Percentiles rank a stretch among this genome's conserved stretches.
phyloP scores from a whole-genome alignment of 495 filamentous ascomycete species.

The Penicillium flavigenum region DNA sequence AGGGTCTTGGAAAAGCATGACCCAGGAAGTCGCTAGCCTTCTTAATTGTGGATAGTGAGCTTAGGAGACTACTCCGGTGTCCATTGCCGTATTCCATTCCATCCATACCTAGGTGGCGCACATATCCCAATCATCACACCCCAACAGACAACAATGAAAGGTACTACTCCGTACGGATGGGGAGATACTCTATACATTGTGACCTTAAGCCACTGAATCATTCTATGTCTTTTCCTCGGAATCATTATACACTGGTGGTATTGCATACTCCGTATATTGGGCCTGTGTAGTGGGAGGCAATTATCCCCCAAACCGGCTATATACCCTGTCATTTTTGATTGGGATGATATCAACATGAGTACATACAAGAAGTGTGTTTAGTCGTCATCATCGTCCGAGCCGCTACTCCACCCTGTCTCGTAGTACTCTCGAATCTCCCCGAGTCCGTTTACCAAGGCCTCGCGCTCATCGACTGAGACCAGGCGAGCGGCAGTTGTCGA shows the following conservation, averaged over 20 bases:
- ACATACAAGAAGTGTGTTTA: constrained; percentile 21
- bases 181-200: neutral
- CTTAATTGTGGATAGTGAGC: neutral
- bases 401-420: constrained; percentile 86
- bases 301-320: constrained; percentile 2
- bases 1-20: neutral
- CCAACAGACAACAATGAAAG: neutral
- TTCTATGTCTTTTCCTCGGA: neutral
- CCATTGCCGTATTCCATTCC: neutral
- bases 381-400: constrained; percentile 78
- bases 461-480: constrained; percentile 74
- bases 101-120: neutral
- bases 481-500: constrained; percentile 57
- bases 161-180: no score
- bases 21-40: neutral
- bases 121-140: neutral
- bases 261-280: neutral
- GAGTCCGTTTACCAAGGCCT: constrained; percentile 78
- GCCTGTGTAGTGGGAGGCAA: neutral
- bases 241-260: neutral
- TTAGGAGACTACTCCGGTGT: neutral
- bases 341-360: constrained; percentile 9
- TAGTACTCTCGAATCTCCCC: constrained; percentile 84
- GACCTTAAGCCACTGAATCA: constrained; percentile 1
- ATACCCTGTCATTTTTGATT: constrained; percentile 7